These are phyloP conservation scores for Alternaria tenuissima DNA, from an alignment of 2,329 filamentous ascomycete species.

Conservation along the genomic window DNA sequence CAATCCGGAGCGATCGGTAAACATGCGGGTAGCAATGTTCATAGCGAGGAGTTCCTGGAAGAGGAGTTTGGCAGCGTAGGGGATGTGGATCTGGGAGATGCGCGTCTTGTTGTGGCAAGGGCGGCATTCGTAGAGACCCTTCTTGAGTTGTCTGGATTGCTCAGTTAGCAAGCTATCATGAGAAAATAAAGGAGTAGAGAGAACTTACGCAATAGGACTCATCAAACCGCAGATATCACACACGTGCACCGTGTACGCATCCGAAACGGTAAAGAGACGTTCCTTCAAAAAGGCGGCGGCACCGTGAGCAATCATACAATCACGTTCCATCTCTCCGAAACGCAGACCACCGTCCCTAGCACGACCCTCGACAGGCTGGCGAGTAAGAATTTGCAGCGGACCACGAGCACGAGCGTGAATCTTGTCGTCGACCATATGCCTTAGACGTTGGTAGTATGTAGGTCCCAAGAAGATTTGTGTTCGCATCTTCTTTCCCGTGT, in stretches of 20 bases:
- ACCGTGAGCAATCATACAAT: slow-evolving; percentile 99
- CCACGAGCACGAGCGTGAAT: slow-evolving; percentile 98
- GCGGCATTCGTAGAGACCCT: slow-evolving; percentile 94
- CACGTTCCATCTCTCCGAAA: slow-evolving; percentile 99
- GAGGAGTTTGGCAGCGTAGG: slow-evolving; percentile 95
- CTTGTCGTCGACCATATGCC: slow-evolving; percentile 99
- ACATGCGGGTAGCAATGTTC: slow-evolving; percentile 99
- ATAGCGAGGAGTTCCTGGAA: slow-evolving; percentile 98
- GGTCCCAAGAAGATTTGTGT: slow-evolving; percentile 97
- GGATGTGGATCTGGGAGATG: slow-evolving; percentile 97
- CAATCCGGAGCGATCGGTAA: slow-evolving; percentile 82
- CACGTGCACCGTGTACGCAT: slow-evolving; percentile 97
- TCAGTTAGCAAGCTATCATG: slow-evolving; percentile 26
- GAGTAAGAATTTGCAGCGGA: slow-evolving; percentile 94
- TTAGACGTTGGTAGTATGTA: slow-evolving; percentile 97
- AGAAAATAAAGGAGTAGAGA: not conserved
- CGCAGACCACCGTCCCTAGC: slow-evolving; percentile 96
- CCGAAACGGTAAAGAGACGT: slow-evolving; percentile 94
- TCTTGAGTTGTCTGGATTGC: slow-evolving; percentile 79
- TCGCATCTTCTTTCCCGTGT: slow-evolving; percentile 91
- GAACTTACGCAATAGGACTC: slow-evolving; percentile 97
- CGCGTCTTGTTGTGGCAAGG: slow-evolving; percentile 99
- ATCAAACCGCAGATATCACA: slow-evolving; percentile 99
- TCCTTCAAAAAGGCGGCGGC: slow-evolving; percentile 97
- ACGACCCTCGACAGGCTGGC: slow-evolving; percentile 97